These are phyloP conservation scores for Pilaira anomala DNA, from an alignment of 192 early-diverging fungal genomes.

Conservation along the genomic window DNA sequence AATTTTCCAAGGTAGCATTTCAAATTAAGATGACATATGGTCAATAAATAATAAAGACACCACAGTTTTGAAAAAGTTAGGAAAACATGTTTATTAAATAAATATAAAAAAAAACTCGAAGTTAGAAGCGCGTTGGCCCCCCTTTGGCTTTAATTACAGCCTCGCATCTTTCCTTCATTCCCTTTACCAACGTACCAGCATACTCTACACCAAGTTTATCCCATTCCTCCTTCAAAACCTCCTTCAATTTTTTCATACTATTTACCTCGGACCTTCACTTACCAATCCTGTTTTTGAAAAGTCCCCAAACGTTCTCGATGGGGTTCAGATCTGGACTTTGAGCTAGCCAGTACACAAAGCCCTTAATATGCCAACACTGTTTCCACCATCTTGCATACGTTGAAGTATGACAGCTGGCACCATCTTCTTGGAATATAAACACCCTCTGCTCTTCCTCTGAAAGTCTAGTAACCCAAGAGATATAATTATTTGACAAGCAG, in stretches of 20 bases:
- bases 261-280: neutral
- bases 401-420: neutral
- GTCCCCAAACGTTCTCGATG: conserved; percentile 17
- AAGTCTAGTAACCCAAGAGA: neutral
- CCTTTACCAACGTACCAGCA: neutral
- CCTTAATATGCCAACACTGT: neutral
- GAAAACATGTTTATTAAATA: too few relatives aligned
- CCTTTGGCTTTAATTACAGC: neutral
- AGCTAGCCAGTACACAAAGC: conserved; percentile 15
- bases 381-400: neutral
- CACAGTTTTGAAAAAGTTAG: too few relatives aligned
- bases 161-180: neutral
- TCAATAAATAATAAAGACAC: too few relatives aligned
- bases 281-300: neutral
- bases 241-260: neutral
- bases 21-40: too few relatives aligned
- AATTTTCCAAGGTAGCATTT: too few relatives aligned
- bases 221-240: too few relatives aligned
- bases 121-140: too few relatives aligned
- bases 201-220: neutral
- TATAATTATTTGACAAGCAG: neutral
- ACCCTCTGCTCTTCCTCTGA: neutral
- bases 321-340: conserved; percentile 21
- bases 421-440: conserved; percentile 8
- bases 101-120: too few relatives aligned